phyloP scores from a whole-genome alignment of 768 basidiomycete species.

The Leccinum uliginosum region DNA sequence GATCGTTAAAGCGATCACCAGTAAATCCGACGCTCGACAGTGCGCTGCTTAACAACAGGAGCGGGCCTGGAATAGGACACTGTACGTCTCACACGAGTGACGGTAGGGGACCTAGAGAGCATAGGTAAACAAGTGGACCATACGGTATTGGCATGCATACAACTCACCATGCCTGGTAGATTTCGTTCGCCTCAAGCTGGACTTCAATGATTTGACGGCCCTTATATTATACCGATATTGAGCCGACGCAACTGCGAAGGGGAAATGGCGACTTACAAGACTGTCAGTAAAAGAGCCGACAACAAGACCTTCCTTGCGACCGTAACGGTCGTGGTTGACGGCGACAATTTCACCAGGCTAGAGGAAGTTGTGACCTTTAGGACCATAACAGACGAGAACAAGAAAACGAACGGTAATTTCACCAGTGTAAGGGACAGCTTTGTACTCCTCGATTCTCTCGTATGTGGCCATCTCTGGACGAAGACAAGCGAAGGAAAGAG shows the following conservation, averaged over 20 bases:
- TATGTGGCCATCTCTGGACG: conserved; percentile 36
- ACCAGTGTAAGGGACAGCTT: conserved; percentile 22
- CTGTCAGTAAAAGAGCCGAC: conserved; percentile 71
- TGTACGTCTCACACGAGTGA: conserved; percentile 74
- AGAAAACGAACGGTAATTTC: conserved; percentile 33
- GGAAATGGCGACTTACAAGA: conserved; percentile 42
- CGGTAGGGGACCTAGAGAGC: conserved; percentile 61
- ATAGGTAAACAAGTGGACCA: conserved; percentile 3
- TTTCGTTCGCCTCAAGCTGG: conserved; percentile 64
- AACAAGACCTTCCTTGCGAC: conserved; percentile 75
- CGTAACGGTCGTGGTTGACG: conserved; percentile 59
- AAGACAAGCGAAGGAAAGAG: conserved; percentile 16
- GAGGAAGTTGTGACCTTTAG: conserved; percentile 2
- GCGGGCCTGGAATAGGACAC: conserved; percentile 54
- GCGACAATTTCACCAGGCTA: conserved; percentile 81
- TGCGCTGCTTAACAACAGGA: conserved; percentile 43
- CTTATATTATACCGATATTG: conserved; percentile 36
- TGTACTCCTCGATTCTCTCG: conserved; percentile 31
- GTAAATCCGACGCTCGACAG: conserved; percentile 71
- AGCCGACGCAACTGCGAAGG: not conserved
- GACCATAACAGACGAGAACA: not conserved
- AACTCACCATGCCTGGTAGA: conserved; percentile 64
- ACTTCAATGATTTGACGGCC: conserved; percentile 82
- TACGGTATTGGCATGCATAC: not conserved
- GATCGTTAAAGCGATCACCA: conserved; percentile 44